These are phyloP conservation scores for Sphaerostilbella broomeana DNA, from an alignment of 2,329 filamentous ascomycete genomes.

Conservation along the genomic window DNA sequence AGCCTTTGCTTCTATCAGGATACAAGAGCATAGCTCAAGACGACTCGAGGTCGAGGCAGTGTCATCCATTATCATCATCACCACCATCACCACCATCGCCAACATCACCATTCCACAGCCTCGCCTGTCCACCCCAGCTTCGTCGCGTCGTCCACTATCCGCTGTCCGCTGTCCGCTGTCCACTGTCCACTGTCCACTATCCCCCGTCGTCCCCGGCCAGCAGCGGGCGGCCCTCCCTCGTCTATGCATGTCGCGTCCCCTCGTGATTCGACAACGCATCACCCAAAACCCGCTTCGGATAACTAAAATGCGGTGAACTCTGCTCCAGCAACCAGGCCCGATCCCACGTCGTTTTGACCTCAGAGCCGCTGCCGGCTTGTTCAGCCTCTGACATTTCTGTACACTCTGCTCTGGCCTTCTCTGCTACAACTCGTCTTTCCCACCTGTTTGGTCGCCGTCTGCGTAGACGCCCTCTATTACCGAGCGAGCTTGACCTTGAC, in stretches of 20 bases:
- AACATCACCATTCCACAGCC: neutral
- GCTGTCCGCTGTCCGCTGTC: slow-evolving; percentile 7
- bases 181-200: neutral
- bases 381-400: neutral
- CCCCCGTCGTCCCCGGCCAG: too few relatives aligned
- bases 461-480: too few relatives aligned
- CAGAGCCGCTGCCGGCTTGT: neutral
- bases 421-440: slow-evolving; percentile 3
- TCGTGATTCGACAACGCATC: slow-evolving; percentile 12
- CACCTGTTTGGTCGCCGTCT: slow-evolving; percentile 10
- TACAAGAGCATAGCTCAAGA: too few relatives aligned
- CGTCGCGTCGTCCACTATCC: slow-evolving; percentile 10
- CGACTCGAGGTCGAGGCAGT: too few relatives aligned
- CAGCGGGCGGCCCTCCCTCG: slow-evolving; percentile 13
- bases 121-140: slow-evolving; percentile 6
- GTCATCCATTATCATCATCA: too few relatives aligned
- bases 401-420: neutral
- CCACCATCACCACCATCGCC: neutral
- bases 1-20: too few relatives aligned
- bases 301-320: slow-evolving; percentile 15
- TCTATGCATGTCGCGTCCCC: slow-evolving; percentile 10
- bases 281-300: slow-evolving; percentile 6
- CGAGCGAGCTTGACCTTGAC: too few relatives aligned
- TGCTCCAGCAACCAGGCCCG: slow-evolving; percentile 1
- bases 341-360: neutral